Evolutionary conservation across 2,329 filamentous ascomycete species (phyloP), one percentile per base, ranked within the genome.

Genomic region (Atkinsonella texensis): DNA sequence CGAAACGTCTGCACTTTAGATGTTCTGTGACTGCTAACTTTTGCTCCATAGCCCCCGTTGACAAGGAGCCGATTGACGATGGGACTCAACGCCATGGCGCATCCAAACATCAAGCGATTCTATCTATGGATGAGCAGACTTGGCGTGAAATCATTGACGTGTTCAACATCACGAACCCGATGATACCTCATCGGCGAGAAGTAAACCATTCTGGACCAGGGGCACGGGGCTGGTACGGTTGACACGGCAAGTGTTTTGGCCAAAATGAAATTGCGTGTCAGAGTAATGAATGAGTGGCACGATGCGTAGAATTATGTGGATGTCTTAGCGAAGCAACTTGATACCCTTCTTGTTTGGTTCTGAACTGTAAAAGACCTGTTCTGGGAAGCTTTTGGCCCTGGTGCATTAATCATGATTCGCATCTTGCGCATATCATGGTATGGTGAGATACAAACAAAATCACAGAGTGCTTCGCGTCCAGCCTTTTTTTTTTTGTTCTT

Each of bases 181-280:
- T 96, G 67, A 97, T 98, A 55, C 79, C 83, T n/a, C 86, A 95
- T 65, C 80, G 93, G 15, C 71, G 79, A 55, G 83, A 88, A 56
- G 71, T 78, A 52, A 66, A 67, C 7, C 67, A 65, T 32, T 65
- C 71, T 31, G 74, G 74, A 1, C 76, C 77, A 6, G 80, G 77
- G 2, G 74, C 75, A 12, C 68, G 74, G 38, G 79, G 82, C 23
- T 89, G 85, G 85, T 86, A 87, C 62, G 77, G 74, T 56, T 85
- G 59, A 64, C 46, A n/a, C 13, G 20, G 42, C n/a, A 8, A 31
- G 11, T 9, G 47, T 23, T 53, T 45, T 23, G 8, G 8, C 32
- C 5, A 5, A 5, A 7, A 6, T 46, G 33, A 9, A 9, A 28
- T 32, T 13, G 15, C 23, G 11, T 11, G 15, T 17, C 13, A n/a